These are phyloP conservation scores for Emericellopsis atlantica DNA, from an alignment of 2,329 filamentous ascomycete species.

Conservation along the genomic window DNA sequence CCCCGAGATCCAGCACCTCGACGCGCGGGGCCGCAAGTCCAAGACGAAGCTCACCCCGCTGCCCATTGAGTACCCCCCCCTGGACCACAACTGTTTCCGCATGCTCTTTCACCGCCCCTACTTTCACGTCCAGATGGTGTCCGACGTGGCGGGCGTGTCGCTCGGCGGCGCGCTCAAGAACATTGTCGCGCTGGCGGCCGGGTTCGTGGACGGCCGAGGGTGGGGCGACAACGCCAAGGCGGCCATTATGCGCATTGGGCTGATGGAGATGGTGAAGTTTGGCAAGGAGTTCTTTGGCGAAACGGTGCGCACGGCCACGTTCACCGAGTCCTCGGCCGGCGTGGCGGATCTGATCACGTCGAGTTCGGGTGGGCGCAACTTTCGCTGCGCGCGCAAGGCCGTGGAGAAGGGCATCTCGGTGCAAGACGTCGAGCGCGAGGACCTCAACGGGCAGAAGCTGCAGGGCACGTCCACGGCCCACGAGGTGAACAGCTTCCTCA, in stretches of 20 bases:
- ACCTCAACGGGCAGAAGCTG: conserved; percentile 92
- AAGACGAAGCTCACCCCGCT: conserved; percentile 62
- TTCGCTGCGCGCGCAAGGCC: conserved; percentile 81
- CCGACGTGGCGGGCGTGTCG: conserved; percentile 93
- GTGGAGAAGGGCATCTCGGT: conserved; percentile 70
- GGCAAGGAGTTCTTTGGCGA: conserved; percentile 86
- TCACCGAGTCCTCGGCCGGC: conserved; percentile 93
- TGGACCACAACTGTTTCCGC: conserved; percentile 75
- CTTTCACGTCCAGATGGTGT: conserved; percentile 91
- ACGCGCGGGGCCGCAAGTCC: conserved; percentile 53
- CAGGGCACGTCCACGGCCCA: conserved; percentile 87
- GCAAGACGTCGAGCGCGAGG: conserved; percentile 74
- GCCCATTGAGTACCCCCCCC: conserved; percentile 69
- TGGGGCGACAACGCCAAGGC: conserved; percentile 99
- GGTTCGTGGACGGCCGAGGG: conserved; percentile 87
- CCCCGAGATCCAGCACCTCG: conserved; percentile 49
- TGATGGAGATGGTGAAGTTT: conserved; percentile 94
- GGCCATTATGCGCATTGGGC: conserved; percentile 92
- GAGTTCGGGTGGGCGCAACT: conserved; percentile 85
- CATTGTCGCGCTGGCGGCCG: conserved; percentile 85
- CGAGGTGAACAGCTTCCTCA: conserved; percentile 84
- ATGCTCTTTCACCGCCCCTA: conserved; percentile 90
- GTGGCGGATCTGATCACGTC: conserved; percentile 94
- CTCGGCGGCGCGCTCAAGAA: conserved; percentile 94
- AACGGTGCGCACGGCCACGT: conserved; percentile 69